Evolutionary conservation across 305 asterid genomes (phyloP), one percentile per base, ranked within the genome.

Genomic region (Fraxinus sp.): DNA sequence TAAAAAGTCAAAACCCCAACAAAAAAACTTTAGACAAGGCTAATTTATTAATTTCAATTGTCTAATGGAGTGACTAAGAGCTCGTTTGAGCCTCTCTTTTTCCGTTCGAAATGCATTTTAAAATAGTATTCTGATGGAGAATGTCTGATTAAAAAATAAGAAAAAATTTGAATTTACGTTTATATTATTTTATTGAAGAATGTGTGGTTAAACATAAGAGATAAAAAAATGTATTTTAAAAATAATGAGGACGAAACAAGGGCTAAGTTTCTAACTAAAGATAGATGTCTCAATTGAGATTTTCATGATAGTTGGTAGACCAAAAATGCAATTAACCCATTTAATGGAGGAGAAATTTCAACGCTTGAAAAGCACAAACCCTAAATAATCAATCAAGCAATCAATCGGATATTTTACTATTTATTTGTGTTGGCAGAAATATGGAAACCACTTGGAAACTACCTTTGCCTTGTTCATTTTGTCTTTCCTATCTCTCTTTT

Each of bases 371-470:
- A 75, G 79, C 81, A 79, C 77, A 82, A 79, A 82, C 85, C 86
- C 88, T 82, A 85, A 28, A 5, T 24, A n/a, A 75, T 35, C 79
- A 77, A 70, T 13, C 81, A 70, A 24, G 30, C 76, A 71, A 24
- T 70, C 75, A 59, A 35, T 62, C 71, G 33, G 74, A 84, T 80
- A 75, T 20, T 82, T 62, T 32, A 44, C n/a, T 77, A 35, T 82
- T 72, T 82, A 73, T 79, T 81, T 72, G 80, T 79, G 77, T 77
- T 24, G 13, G 70, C 13, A 59, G 70, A 7, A 10, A 59, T 8
- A 66, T 81, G 85, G 78, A 46, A 84, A 68, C 84, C 81, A 80
- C 88, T 80, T 68, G 87, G 91, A 86, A 86, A 81, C 86, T 82
- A 81, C 84, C 84, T 73, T 76, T 0, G 82, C 77, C 26, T 80